Conservation (phyloP, 768 basidiomycete genomes). For the Suillus cothurnatus region DNA sequence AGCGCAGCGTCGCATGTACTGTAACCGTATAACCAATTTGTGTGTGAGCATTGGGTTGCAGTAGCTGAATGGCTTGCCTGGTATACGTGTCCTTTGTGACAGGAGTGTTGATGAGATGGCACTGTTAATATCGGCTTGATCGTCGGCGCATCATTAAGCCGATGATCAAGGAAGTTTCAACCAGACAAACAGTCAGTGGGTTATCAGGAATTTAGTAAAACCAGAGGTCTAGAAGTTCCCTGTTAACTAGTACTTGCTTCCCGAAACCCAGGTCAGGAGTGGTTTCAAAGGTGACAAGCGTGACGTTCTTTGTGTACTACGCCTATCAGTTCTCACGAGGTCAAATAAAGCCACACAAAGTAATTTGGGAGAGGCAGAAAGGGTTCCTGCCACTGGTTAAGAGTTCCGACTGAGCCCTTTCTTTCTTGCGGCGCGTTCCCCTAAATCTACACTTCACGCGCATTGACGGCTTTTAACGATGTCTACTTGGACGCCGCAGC, state of each 20-base stretch:
- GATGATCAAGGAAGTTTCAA: constrained; percentile 1
- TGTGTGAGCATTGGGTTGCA: neutral
- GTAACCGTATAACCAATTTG: no score
- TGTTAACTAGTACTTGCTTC: neutral
- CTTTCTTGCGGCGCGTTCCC: constrained; percentile 35
- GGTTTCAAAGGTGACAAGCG: neutral
- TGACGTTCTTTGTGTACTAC: constrained; percentile 1
- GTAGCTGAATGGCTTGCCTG: neutral
- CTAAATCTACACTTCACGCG: constrained; percentile 22
- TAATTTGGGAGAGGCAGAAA: constrained; percentile 28
- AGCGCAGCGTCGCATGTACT: no score
- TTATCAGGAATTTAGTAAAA: neutral
- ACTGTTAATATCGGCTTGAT: neutral
- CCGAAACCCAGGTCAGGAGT: neutral
- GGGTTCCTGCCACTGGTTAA: constrained; percentile 12
- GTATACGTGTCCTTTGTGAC: neutral
- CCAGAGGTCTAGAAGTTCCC: neutral
- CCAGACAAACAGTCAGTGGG: neutral
- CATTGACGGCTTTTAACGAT: constrained; percentile 45
- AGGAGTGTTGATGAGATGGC: neutral
- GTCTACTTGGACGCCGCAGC: constrained; percentile 82
- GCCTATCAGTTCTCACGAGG: constrained; percentile 34
- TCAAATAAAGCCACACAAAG: constrained; percentile 33
- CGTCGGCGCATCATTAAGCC: neutral
- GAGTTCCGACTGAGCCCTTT: constrained; percentile 7